Conservation (phyloP, 2,329 filamentous ascomycete species). For the Fusarium paranaense region DNA sequence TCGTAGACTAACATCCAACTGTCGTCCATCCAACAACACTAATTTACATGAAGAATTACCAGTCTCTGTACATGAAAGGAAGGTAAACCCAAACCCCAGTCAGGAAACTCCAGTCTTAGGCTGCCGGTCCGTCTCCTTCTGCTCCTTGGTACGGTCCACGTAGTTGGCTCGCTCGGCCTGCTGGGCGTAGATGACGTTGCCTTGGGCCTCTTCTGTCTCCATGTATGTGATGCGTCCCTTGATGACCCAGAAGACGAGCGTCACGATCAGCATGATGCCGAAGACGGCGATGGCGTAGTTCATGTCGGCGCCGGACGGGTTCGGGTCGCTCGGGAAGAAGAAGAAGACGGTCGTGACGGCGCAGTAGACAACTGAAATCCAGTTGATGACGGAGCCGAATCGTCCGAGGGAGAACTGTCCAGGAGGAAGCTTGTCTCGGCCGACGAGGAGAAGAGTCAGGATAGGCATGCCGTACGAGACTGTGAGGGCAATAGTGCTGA, state of each 20-base stretch:
- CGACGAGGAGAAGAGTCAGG: slow-evolving; percentile 58
- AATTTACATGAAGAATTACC: not conserved
- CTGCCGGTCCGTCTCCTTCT: not conserved
- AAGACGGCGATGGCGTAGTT: slow-evolving; percentile 70
- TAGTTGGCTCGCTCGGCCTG: slow-evolving; percentile 27
- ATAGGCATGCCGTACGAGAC: slow-evolving; percentile 64
- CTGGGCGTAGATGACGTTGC: slow-evolving; percentile 40
- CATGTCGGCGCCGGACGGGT: slow-evolving; percentile 62
- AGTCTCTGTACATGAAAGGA: not conserved
- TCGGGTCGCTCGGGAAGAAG: slow-evolving; percentile 62
- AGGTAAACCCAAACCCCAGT: not conserved
- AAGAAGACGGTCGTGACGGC: slow-evolving; percentile 65
- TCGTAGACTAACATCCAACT: not conserved
- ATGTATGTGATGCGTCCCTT: slow-evolving; percentile 56
- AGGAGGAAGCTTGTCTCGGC: slow-evolving; percentile 63
- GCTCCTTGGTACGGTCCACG: slow-evolving; percentile 17
- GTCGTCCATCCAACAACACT: not conserved
- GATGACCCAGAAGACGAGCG: slow-evolving; percentile 62
- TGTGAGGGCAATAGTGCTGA: slow-evolving; percentile 67
- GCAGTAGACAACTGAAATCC: slow-evolving; percentile 64
- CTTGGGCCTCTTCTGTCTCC: slow-evolving; percentile 44
- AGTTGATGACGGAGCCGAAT: slow-evolving; percentile 58
- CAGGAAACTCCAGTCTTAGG: slow-evolving; percentile 4
- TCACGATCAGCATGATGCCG: slow-evolving; percentile 64
- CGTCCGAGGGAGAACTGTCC: slow-evolving; percentile 59